phyloP scores from a whole-genome alignment of 805 yeast genomes.

The Candida vaughaniae region DNA sequence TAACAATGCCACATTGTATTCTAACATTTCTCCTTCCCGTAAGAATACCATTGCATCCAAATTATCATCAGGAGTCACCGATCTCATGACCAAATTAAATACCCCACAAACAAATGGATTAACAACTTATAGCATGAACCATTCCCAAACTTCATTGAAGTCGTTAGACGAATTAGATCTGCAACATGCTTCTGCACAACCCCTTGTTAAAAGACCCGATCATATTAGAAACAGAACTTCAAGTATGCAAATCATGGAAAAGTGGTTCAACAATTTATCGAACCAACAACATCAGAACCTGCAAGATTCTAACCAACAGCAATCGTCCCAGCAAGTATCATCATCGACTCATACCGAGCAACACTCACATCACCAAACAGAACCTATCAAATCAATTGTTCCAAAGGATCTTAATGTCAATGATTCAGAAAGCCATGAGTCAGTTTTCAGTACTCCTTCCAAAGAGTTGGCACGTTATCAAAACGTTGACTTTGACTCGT shows the following conservation, averaged over 20 bases:
- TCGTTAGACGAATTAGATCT: slow-evolving; percentile 26
- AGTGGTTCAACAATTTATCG: slow-evolving; percentile 38
- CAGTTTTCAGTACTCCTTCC: slow-evolving; percentile 18
- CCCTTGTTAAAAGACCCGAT: slow-evolving; percentile 22
- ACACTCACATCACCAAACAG: not conserved
- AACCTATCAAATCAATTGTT: not conserved
- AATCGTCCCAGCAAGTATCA: not conserved
- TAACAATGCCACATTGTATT: not conserved
- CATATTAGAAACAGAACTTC: slow-evolving; percentile 31
- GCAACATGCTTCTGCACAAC: slow-evolving; percentile 6
- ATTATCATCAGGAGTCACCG: slow-evolving; percentile 40
- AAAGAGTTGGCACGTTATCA: slow-evolving; percentile 34
- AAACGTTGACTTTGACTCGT: slow-evolving; percentile 33
- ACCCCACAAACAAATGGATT: slow-evolving; percentile 1
- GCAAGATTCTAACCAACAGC: slow-evolving; percentile 6
- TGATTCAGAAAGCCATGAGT: slow-evolving; percentile 18
- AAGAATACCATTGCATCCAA: slow-evolving; percentile 37
- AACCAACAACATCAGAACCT: slow-evolving; percentile 11
- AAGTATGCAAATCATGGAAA: slow-evolving; percentile 43
- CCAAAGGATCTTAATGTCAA: not conserved
- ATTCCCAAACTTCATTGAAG: slow-evolving; percentile 33
- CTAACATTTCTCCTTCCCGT: slow-evolving; percentile 18
- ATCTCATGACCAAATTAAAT: slow-evolving; percentile 42
- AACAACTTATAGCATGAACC: slow-evolving; percentile 8
- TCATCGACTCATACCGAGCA: not conserved